Base-by-base conservation (phyloP, 2,329 filamentous ascomycete genomes). In the Claviceps cyperi region DNA sequence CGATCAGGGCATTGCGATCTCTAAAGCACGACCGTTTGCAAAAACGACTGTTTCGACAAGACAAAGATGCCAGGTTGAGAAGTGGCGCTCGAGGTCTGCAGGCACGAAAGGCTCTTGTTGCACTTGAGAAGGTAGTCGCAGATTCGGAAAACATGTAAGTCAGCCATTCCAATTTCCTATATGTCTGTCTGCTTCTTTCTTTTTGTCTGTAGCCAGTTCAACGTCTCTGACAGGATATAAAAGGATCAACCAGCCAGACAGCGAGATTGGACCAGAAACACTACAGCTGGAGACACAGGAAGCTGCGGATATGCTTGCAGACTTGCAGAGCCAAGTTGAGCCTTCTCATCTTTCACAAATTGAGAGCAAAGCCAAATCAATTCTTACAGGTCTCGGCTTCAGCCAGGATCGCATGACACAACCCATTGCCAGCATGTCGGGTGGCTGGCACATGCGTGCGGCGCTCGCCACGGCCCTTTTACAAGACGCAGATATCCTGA, bases 21-120 rank as follows among this genome's bases (percentile, higher is more conserved):
- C 64, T 90, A 24, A 76, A 75, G 24, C 76, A 86, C 57, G 74
- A 81, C 53, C 72, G 79, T 21, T 69, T 84, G 38, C 73, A 78
- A 55, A 74, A 76, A 57, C 74, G 78, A 6, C 68, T 89, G 3
- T 86, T 84, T 50, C 74, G 81, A 19, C 75, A 81, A 1, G 81
- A 86, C 58, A 86, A 89, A 56, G 81, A 87, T 59, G 86, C 86
- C 7, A 73, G 79, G 41, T 67, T 88, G 40, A 73, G 86, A 48
- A 91, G 86, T 58, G 87, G 88, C 36, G 77, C 84, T 1, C 70
- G 87, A 41, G 88, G 88, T 0, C 69, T 84, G 60, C 76, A 83
- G 53, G 86, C 86, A 0, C 73, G 86, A n/a, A 91, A 92, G 58
- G 77, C 81, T 1, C 65, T 92, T 17, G 78, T 80, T 47, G 75